phyloP scores from a whole-genome alignment of 495 filamentous ascomycete genomes.

The Cercophora sp. region DNA sequence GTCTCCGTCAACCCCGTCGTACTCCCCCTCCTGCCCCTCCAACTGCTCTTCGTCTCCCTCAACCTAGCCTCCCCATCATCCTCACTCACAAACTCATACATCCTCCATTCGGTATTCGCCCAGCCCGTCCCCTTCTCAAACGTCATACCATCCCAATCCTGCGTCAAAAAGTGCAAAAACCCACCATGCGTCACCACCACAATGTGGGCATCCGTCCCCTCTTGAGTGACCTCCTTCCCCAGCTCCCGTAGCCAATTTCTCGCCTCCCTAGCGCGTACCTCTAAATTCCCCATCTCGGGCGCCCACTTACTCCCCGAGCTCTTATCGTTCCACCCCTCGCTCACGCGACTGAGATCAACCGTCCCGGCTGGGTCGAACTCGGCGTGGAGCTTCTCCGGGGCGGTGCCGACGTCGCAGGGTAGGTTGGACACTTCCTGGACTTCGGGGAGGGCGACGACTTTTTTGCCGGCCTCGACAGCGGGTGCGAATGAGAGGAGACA shows the following conservation, averaged over 20 bases:
- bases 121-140: conserved; percentile 69
- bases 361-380: conserved; percentile 54
- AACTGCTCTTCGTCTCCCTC: conserved; percentile 55
- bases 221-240: conserved; percentile 31
- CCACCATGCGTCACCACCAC: conserved; percentile 54
- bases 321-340: conserved; percentile 70
- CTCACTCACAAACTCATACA: conserved; percentile 62
- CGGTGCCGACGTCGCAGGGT: conserved; percentile 75
- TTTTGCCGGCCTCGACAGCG: conserved; percentile 34
- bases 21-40: conserved; percentile 46
- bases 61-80: conserved; percentile 59
- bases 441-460: conserved; percentile 69
- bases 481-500: conserved; percentile 66
- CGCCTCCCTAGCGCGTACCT: conserved; percentile 59
- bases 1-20: conserved; percentile 44
- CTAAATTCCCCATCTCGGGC: conserved; percentile 54
- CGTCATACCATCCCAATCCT: conserved; percentile 70
- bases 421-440: conserved; percentile 74
- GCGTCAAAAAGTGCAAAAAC: conserved; percentile 65
- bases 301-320: conserved; percentile 49
- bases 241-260: conserved; percentile 62
- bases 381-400: conserved; percentile 43
- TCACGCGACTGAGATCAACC: conserved; percentile 62
- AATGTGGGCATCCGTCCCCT: conserved; percentile 47
- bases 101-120: conserved; percentile 78